These are phyloP conservation scores for Clonostachys sp. DNA, from an alignment of 2,329 filamentous ascomycete genomes.

Conservation along the genomic window DNA sequence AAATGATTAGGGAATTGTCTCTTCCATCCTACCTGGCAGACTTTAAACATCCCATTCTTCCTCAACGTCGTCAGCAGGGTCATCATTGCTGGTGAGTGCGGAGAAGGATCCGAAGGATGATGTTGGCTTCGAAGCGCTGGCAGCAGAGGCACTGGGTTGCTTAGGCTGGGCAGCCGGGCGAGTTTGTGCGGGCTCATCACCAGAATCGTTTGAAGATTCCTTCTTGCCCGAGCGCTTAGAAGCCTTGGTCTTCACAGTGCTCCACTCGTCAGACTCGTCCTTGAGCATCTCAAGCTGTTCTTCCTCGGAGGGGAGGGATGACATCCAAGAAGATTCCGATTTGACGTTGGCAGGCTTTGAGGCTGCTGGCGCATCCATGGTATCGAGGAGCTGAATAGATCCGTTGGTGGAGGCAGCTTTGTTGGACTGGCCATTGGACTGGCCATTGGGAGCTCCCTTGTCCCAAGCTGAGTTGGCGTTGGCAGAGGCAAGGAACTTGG, in stretches of 20 bases:
- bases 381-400: slow-evolving; percentile 50
- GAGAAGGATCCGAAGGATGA: slow-evolving; percentile 42
- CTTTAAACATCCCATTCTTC: slow-evolving; percentile 46
- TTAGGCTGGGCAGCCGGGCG: slow-evolving; percentile 16
- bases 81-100: slow-evolving; percentile 37
- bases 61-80: slow-evolving; percentile 30
- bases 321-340: slow-evolving; percentile 32
- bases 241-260: slow-evolving; percentile 48
- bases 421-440: slow-evolving; percentile 21
- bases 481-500: slow-evolving; percentile 46
- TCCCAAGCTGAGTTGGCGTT: slow-evolving; percentile 36
- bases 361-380: slow-evolving; percentile 38
- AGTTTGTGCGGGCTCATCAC: slow-evolving; percentile 19
- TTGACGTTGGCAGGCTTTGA: slow-evolving; percentile 17
- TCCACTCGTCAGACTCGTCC: slow-evolving; percentile 51
- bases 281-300: slow-evolving; percentile 56
- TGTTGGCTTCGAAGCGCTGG: slow-evolving; percentile 20
- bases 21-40: no score
- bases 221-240: slow-evolving; percentile 37
- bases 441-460: slow-evolving; percentile 24
- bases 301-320: slow-evolving; percentile 54
- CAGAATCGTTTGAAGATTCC: slow-evolving; percentile 24
- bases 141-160: slow-evolving; percentile 13
- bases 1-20: no score
- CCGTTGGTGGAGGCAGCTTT: slow-evolving; percentile 24